Conservation (phyloP, 192 early-diverging fungal genomes). For the Phlyctochytrium bullatum region DNA sequence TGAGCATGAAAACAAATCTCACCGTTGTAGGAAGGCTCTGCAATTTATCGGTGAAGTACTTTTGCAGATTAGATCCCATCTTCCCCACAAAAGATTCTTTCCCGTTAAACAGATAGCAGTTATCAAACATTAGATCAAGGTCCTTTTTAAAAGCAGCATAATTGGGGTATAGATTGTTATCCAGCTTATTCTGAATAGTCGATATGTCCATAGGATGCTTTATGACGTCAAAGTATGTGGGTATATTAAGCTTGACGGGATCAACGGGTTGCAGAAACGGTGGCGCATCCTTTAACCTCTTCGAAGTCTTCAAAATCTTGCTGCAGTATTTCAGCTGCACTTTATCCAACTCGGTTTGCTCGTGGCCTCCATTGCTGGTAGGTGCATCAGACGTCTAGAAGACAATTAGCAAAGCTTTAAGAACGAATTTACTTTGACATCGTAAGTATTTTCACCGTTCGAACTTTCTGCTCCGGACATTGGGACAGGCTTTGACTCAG, state of each 20-base stretch:
- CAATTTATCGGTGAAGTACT: conserved; percentile 39
- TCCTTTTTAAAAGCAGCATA: conserved; percentile 45
- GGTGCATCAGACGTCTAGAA: too few relatives aligned
- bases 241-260: conserved; percentile 62
- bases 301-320: conserved; percentile 70
- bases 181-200: conserved; percentile 72
- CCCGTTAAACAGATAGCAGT: conserved; percentile 58
- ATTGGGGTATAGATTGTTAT: conserved; percentile 52
- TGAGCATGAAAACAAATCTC: neutral
- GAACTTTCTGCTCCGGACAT: neutral
- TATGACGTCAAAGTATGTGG: conserved; percentile 68
- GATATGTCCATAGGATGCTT: conserved; percentile 80
- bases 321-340: conserved; percentile 83
- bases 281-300: conserved; percentile 76
- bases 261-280: conserved; percentile 85
- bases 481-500: neutral
- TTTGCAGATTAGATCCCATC: conserved; percentile 34
- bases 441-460: neutral
- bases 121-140: conserved; percentile 47
- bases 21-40: conserved; percentile 39
- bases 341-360: conserved; percentile 24
- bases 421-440: too few relatives aligned
- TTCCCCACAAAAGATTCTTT: conserved; percentile 29
- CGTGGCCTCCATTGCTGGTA: too few relatives aligned
- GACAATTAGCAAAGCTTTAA: too few relatives aligned